Percentiles rank a stretch among this genome's conserved stretches.
phyloP scores from a whole-genome alignment of 768 basidiomycete genomes.

The Kwoniella heveanensis region DNA sequence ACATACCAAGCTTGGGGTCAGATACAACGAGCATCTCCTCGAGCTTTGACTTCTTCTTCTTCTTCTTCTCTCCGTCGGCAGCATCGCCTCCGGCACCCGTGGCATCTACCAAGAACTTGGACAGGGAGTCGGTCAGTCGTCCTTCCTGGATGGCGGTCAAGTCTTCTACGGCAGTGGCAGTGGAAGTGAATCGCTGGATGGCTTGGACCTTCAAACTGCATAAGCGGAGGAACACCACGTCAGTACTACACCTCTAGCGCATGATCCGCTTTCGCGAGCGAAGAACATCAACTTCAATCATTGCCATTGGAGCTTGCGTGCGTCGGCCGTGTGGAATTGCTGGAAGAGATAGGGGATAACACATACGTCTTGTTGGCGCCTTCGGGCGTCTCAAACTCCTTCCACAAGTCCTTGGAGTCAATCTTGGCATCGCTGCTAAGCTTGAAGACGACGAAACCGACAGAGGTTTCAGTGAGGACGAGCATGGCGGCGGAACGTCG shows the following conservation, averaged over 20 bases:
- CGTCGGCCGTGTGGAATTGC: background rate
- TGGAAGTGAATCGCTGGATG: conserved; percentile 93
- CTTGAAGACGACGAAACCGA: conserved; percentile 94
- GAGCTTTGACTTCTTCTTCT: conserved; percentile 80
- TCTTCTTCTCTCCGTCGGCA: conserved; percentile 62
- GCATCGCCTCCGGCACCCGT: conserved; percentile 35
- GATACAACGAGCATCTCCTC: conserved; percentile 75
- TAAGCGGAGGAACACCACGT: too few species aligned
- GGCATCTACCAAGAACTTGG: conserved; percentile 72
- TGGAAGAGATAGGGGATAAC: conserved; percentile 10
- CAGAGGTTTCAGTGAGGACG: conserved; percentile 79
- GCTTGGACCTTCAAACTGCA: conserved; percentile 87
- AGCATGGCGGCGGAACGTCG: conserved; percentile 64
- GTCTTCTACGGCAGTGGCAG: conserved; percentile 95
- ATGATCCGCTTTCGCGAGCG: too few species aligned
- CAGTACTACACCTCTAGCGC: too few species aligned
- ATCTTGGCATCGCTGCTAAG: conserved; percentile 85
- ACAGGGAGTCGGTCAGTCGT: conserved; percentile 87
- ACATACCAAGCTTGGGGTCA: conserved; percentile 85
- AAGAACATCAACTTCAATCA: too few species aligned
- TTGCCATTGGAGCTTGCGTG: too few species aligned
- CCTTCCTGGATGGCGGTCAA: conserved; percentile 88
- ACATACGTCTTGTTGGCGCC: conserved; percentile 86
- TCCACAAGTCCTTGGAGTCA: conserved; percentile 79
- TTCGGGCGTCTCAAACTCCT: conserved; percentile 91